Evolutionary conservation across 2,329 filamentous ascomycete genomes (phyloP), one percentile per base, ranked within the genome.

Genomic region (Arachnomyces sp.): DNA sequence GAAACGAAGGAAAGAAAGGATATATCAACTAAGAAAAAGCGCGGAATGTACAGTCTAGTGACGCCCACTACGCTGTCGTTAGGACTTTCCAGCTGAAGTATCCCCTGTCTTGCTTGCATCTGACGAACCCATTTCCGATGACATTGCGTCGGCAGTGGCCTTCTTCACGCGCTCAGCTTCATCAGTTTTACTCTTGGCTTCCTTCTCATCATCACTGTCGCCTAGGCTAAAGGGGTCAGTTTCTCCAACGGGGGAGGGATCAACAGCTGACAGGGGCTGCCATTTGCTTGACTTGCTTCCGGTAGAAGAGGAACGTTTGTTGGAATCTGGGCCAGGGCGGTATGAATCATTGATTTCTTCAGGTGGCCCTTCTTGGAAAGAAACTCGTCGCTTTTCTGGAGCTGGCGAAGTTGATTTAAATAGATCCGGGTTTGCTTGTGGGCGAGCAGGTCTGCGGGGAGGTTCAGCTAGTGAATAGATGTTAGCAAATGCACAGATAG

Each of bases 191-290:
- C 75, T 73, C 65, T 88, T 92, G 12, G 70, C 64, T 39, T 89
- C 85, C 51, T 83, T 83, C 63, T 98, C 92, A 50, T 94, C 89
- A 51, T 96, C 90, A 55, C 87, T 94, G 53, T 96, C 90, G 4
- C 92, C 92, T 11, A 98, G 74, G 55, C 88, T 95, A 66, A 98
- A 98, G 0, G 92, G 92, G 57, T 98, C 92, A 53, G 94, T 90
- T 51, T 96, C 88, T 13, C 76, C 74, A 46, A 94, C 83, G 11
- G 90, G 89, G 47, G 77, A 82, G 1, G 89, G 87, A 48, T 93
- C 85, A 11, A 95, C 79, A 0, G 82, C 75, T 9, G 89, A 87
- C 52, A 98, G 69, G 7, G 92, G 90, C 63, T 98, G 90, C 92
- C 92, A 98, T 68, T 98, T 98, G 74, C 89, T 95, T 34, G 77